Base-by-base conservation (phyloP, 2,329 filamentous ascomycete species). In the Diaporthe citriasiana region DNA sequence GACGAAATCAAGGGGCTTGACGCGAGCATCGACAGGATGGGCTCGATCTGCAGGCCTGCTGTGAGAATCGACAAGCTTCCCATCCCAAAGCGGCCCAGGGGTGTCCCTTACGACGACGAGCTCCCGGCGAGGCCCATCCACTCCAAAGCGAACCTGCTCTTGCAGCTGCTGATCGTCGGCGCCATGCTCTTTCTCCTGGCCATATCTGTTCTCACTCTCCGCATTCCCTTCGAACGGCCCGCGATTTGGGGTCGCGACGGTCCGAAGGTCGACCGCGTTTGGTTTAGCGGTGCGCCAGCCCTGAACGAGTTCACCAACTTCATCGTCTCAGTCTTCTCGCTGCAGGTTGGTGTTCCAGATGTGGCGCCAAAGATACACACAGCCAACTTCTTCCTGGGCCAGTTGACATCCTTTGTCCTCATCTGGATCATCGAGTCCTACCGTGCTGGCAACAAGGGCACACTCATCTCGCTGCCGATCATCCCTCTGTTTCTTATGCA, bases 401-500 rank as follows among this genome's bases (percentile, higher is more conserved):
- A 65, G 42, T 19, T 65, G 27, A 65, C 59, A 1, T 65, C 59
- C 13, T 65, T 35, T 25, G 10, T 70, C 17, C 25, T 70, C 22
- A 56, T 70, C 40, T 70, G 66, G 66, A 45, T 57, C 25, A 17
- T 57, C 38, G 66, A 70, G 33, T 56, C 51, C 38, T 45, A 57
- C 51, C 66, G 66, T 8, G 38, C 42, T 9, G 66, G 51, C 38
- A 57, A 70, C 51, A 33, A 57, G 51, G 38, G 51, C 6, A 57
- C 40, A 22, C 53, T 57, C 38, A 57, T 70, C 22, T 50, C 68
- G 40, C 53, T 70, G 22, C 30, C 55, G 40, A 57, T 47, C 27
- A 38, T 59, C 9, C 55, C 42, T 50, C 40, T 45, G 10, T 4
- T 22, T 7, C 13, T 59, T 0, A 57, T 47, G 53, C 68, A 57